Evolutionary conservation across 78 protist species (phyloP).

Genomic region (Bigelowiella natans): DNA sequence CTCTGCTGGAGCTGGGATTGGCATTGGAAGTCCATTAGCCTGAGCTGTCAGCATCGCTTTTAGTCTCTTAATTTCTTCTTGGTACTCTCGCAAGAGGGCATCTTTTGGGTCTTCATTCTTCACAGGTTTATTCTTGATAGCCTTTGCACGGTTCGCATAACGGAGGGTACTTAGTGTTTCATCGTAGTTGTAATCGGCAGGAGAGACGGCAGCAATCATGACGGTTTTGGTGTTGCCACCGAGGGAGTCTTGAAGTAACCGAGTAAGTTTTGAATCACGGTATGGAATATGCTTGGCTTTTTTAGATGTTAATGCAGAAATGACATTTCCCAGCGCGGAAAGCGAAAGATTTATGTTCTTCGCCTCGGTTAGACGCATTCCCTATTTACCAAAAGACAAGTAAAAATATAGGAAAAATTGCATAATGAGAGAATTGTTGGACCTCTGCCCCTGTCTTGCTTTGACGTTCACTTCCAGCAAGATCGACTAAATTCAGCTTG

Average conservation of each 20-base stretch:
- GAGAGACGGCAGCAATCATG: conserved; percentile 24
- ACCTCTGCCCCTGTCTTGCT: neutral
- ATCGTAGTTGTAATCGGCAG: neutral
- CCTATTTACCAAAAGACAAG: neutral
- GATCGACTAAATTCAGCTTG: conserved; percentile 68
- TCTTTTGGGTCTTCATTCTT: conserved; percentile 82
- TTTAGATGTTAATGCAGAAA: neutral
- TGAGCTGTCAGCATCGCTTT: too few species aligned
- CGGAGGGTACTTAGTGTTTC: conserved; percentile 21
- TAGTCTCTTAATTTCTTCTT: conserved; percentile 10
- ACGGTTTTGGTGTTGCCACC: neutral
- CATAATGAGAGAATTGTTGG: neutral
- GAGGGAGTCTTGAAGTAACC: neutral
- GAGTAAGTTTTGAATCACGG: neutral
- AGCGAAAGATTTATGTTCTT: conserved; percentile 3
- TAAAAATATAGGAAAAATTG: neutral
- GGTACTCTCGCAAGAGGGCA: conserved; percentile 57
- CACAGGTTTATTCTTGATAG: conserved; percentile 41
- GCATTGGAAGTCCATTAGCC: too few species aligned
- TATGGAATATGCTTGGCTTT: neutral
- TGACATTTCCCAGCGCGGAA: conserved; percentile 9
- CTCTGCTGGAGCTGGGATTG: too few species aligned
- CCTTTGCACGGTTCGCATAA: conserved; percentile 16
- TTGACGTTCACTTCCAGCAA: conserved; percentile 84
- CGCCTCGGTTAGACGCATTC: neutral